These are phyloP conservation scores for Daldinia vernicosa DNA, from an alignment of 495 filamentous ascomycete species.

Conservation along the genomic window DNA sequence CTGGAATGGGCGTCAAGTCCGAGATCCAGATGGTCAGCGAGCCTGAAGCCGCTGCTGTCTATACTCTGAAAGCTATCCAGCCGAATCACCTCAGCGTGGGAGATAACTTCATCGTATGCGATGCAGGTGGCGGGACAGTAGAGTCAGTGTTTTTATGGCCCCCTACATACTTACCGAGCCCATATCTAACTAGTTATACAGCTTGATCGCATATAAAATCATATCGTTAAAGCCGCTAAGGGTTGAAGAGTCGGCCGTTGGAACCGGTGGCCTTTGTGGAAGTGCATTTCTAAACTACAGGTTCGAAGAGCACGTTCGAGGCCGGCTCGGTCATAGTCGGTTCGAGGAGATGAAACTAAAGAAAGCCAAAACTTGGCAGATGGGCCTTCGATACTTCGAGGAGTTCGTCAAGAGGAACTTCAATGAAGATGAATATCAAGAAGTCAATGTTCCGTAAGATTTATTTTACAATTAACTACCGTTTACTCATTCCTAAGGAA, in stretches of 20 bases:
- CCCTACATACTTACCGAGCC: constrained; percentile 34
- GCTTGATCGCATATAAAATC: constrained; percentile 74
- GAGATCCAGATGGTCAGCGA: constrained; percentile 75
- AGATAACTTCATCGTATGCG: constrained; percentile 78
- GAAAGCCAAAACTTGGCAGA: constrained; percentile 73
- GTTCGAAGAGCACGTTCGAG: constrained; percentile 73
- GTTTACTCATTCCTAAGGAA: not conserved
- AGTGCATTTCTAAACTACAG: constrained; percentile 74
- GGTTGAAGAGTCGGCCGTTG: constrained; percentile 71
- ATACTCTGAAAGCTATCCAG: constrained; percentile 72
- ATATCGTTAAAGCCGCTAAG: constrained; percentile 65
- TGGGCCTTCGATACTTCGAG: constrained; percentile 73
- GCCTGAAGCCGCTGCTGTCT: constrained; percentile 79
- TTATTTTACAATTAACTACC: not conserved
- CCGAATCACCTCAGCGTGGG: constrained; percentile 69
- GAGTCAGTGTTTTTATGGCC: constrained; percentile 52
- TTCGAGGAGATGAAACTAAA: constrained; percentile 70
- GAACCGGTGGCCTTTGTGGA: constrained; percentile 72
- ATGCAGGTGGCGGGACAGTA: constrained; percentile 82
- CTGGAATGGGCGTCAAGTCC: constrained; percentile 69
- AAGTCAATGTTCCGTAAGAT: constrained; percentile 70
- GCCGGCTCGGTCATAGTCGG: constrained; percentile 61
- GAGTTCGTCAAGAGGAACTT: constrained; percentile 78
- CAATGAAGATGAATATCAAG: constrained; percentile 74
- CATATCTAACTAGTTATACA: constrained; percentile 42